Conservation (phyloP, 2,329 filamentous ascomycete species). For the Hypoxylon sp. region DNA sequence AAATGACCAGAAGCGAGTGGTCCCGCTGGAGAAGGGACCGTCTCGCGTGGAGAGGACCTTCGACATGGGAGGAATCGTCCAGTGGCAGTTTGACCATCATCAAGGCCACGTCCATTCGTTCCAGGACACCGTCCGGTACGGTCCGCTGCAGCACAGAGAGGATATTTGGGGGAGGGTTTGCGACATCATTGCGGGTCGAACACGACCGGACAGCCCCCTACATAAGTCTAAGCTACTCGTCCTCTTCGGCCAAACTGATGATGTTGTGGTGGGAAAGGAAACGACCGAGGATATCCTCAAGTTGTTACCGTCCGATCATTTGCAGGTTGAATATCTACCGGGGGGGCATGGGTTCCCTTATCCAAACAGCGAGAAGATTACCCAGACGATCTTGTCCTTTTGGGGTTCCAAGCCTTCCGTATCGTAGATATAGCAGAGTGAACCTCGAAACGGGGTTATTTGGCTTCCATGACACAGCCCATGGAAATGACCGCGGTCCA, state of each 20-base stretch:
- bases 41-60: slow-evolving; percentile 43
- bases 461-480: too few relatives aligned
- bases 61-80: slow-evolving; percentile 43
- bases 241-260: slow-evolving; percentile 46
- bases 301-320: slow-evolving; percentile 42
- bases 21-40: slow-evolving; percentile 20
- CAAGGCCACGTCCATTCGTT: slow-evolving; percentile 46
- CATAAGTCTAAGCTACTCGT: slow-evolving; percentile 46
- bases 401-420: slow-evolving; percentile 27
- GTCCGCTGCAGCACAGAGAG: slow-evolving; percentile 38
- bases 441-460: too few relatives aligned
- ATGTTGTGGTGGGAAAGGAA: slow-evolving; percentile 43
- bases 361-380: slow-evolving; percentile 46
- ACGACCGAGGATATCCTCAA: slow-evolving; percentile 48
- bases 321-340: slow-evolving; percentile 47
- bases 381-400: slow-evolving; percentile 39
- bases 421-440: too few relatives aligned
- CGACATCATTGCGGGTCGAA: slow-evolving; percentile 46
- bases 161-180: slow-evolving; percentile 44
- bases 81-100: slow-evolving; percentile 50
- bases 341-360: slow-evolving; percentile 48
- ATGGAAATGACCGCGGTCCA: too few relatives aligned
- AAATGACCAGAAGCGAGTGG: slow-evolving; percentile 21
- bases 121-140: slow-evolving; percentile 46
- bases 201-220: slow-evolving; percentile 36